These are phyloP conservation scores for Penicillium sp. DNA, from an alignment of 2,329 filamentous ascomycete genomes.

Conservation along the genomic window DNA sequence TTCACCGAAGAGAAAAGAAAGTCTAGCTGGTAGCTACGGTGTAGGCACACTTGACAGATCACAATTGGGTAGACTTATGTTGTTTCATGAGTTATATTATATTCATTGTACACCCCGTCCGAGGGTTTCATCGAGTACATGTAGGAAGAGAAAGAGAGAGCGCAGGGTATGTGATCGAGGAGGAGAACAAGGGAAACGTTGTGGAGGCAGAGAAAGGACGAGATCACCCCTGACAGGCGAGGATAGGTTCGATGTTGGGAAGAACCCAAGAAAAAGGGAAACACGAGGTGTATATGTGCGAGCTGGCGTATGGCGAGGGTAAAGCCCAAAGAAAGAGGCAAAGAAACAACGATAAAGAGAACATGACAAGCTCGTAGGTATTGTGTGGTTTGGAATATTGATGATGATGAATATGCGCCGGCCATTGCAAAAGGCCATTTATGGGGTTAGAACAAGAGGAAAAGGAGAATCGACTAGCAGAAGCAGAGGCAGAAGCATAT, in stretches of 20 bases:
- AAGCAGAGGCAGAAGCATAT: slow-evolving; percentile 8
- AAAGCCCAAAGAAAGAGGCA: slow-evolving; percentile 1
- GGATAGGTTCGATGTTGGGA: background rate
- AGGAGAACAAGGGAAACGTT: slow-evolving; percentile 6
- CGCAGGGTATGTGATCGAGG: slow-evolving; percentile 1
- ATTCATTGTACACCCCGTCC: slow-evolving; percentile 28
- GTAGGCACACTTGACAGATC: background rate
- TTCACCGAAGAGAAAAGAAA: background rate
- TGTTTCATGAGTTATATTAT: slow-evolving; percentile 28
- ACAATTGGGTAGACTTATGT: background rate
- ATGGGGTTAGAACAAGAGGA: slow-evolving; percentile 20
- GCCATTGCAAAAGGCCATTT: slow-evolving; percentile 24
- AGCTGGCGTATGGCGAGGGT: slow-evolving; percentile 3
- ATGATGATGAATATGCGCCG: slow-evolving; percentile 27
- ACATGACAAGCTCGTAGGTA: slow-evolving; percentile 7
- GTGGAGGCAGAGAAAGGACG: slow-evolving; percentile 17
- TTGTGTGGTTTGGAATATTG: slow-evolving; percentile 15
- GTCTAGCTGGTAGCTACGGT: background rate
- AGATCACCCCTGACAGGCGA: slow-evolving; percentile 16
- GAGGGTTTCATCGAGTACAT: slow-evolving; percentile 21
- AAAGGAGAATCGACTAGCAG: background rate
- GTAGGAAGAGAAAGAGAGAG: slow-evolving; percentile 17
- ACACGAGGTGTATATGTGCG: slow-evolving; percentile 28
- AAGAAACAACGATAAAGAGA: background rate
- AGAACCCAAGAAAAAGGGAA: slow-evolving; percentile 1